A percentile compares a stretch with the other conserved stretches of the same genome.
phyloP scores from a whole-genome alignment of 2,329 filamentous ascomycete genomes.

The Alternaria conjuncta region DNA sequence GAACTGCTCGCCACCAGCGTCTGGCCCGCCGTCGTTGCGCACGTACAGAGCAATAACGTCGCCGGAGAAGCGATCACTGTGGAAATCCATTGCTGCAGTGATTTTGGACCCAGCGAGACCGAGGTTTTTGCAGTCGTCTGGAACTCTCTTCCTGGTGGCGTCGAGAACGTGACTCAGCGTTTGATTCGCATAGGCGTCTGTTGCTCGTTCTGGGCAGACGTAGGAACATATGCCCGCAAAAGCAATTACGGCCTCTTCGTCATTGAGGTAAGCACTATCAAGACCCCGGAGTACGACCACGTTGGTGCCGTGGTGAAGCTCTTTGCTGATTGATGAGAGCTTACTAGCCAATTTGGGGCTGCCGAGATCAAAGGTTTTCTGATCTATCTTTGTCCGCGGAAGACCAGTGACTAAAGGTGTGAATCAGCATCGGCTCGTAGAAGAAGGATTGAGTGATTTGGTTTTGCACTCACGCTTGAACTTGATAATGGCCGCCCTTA shows the following conservation, averaged over 20 bases:
- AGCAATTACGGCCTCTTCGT: slow-evolving; percentile 46
- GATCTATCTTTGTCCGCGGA: slow-evolving; percentile 26
- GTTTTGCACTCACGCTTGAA: slow-evolving; percentile 36
- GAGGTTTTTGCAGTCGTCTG: slow-evolving; percentile 40
- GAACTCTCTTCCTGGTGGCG: slow-evolving; percentile 43
- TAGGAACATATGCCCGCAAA: slow-evolving; percentile 44
- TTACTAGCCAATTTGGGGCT: slow-evolving; percentile 31
- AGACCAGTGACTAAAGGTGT: slow-evolving; percentile 23
- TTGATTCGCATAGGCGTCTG: slow-evolving; percentile 48
- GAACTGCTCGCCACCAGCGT: slow-evolving; percentile 42
- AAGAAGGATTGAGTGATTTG: not conserved
- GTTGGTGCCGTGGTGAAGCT: slow-evolving; percentile 40
- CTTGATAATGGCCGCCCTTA: slow-evolving; percentile 42
- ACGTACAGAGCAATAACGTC: slow-evolving; percentile 47
- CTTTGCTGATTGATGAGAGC: slow-evolving; percentile 32
- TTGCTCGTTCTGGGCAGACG: slow-evolving; percentile 40
- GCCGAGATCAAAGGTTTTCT: slow-evolving; percentile 34
- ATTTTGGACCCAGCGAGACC: slow-evolving; percentile 49
- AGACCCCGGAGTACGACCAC: slow-evolving; percentile 43
- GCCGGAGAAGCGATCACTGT: slow-evolving; percentile 47
- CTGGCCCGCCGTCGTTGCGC: slow-evolving; percentile 39
- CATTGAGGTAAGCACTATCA: slow-evolving; percentile 41
- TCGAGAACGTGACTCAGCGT: slow-evolving; percentile 48
- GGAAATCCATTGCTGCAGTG: slow-evolving; percentile 46
- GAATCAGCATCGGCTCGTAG: not conserved